These are phyloP conservation scores for Penicillium turbatum DNA, from an alignment of 495 filamentous ascomycete species.

Conservation along the genomic window DNA sequence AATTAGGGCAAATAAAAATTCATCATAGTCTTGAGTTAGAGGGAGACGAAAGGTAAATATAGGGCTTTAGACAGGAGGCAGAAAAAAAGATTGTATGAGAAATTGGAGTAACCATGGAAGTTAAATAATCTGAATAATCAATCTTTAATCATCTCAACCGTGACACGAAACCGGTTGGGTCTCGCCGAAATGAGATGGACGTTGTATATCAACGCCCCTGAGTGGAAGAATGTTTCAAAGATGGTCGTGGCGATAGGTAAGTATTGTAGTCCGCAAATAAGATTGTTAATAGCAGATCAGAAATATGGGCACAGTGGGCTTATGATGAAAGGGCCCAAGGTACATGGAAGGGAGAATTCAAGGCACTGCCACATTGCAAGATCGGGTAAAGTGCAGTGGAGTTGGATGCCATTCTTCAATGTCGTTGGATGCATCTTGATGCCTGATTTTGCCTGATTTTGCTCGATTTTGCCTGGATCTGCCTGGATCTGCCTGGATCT, in stretches of 20 bases:
- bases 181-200: neutral
- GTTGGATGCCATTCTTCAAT: neutral
- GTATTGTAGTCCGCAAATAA: neutral
- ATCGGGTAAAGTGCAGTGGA: neutral
- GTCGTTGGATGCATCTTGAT: neutral
- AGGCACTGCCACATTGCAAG: neutral
- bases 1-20: too few relatives aligned
- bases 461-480: too few relatives aligned
- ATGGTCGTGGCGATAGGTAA: too few relatives aligned
- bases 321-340: neutral
- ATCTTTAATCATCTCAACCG: neutral
- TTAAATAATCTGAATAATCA: neutral
- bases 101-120: neutral
- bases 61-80: neutral
- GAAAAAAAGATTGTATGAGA: neutral
- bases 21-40: too few relatives aligned
- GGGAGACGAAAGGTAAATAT: neutral
- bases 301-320: neutral
- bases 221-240: too few relatives aligned
- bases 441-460: neutral
- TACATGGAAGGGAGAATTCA: neutral
- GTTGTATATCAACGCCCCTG: neutral
- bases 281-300: neutral
- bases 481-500: too few relatives aligned
- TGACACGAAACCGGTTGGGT: neutral